Evolutionary conservation across 306 rosid genomes (phyloP), one percentile per base, ranked within the genome.

Genomic region (Castanospermum australe): DNA sequence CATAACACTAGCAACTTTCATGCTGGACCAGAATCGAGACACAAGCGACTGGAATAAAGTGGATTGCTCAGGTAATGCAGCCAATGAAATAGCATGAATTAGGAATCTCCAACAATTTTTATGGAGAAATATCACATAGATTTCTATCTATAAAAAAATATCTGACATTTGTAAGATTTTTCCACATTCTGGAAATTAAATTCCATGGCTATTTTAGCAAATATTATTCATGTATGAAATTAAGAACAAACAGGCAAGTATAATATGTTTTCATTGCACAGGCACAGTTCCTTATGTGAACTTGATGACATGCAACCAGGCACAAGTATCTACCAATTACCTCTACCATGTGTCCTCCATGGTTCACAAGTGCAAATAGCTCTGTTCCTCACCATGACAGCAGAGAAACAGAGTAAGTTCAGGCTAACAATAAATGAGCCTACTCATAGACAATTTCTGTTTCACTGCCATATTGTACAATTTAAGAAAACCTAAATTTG

Each of bases 41-140:
- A 56, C 3, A 14, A 44, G 48, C 10, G 32, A 59, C 15, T 8
- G 8, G 18, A 11, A 55, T 48, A 69, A 61, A 75, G 47, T 33
- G 71, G 65, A 67, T 67, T 66, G 65, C 73, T 69, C 36, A 47
- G 20, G 67, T 68, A 36, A 66, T n/a, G 44, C 55, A 57, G 38
- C 51, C 41, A n/a, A n/a, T n/a, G n/a, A n/a, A n/a, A n/a, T n/a
- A n/a, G n/a, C n/a, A 68, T 45, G 72, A 59, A 59, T 24, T 11
- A 47, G 71, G 74, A 74, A 74, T 17, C 64, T 44, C 55, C 63
- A 56, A 42, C 45, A 42, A n/a, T n/a, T n/a, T 45, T 45, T 45
- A 45, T 13, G 1, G 17, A 2, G 2, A 45, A 11, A 2, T 2
- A 45, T 45, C n/a, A 11, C 52, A 45, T 45, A 14, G 17, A 45